A percentile compares a stretch with the other conserved stretches of the same genome.
These are phyloP conservation scores for Beauveria sp. DNA, from an alignment of 2,329 filamentous ascomycete species.

Conservation along the genomic window DNA sequence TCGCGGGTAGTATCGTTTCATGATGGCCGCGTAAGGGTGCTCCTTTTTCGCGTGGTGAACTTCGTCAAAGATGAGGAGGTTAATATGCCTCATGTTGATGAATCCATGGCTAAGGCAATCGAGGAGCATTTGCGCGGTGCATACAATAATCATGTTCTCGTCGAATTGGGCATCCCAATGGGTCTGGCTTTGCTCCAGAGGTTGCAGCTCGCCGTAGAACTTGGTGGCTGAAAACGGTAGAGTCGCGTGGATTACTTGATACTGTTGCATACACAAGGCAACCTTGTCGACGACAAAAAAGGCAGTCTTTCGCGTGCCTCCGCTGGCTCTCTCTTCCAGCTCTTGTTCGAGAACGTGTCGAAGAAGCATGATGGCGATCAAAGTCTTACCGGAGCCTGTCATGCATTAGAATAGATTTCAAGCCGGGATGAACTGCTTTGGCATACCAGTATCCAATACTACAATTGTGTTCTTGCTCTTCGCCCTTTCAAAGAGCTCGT, in stretches of 20 bases:
- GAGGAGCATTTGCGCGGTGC: constrained; percentile 80
- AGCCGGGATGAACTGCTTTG: fast-evolving
- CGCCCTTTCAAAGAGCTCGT: constrained; percentile 83
- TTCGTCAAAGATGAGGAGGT: constrained; percentile 89
- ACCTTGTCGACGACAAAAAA: constrained; percentile 93
- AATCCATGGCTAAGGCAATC: constrained; percentile 73
- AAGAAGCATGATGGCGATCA: constrained; percentile 86
- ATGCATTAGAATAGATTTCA: constrained; percentile 6
- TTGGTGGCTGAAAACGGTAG: constrained; percentile 67
- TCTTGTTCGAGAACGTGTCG: constrained; percentile 71
- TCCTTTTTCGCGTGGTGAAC: constrained; percentile 94
- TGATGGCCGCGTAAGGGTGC: constrained; percentile 82
- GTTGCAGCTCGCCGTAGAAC: constrained; percentile 64
- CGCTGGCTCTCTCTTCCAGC: constrained; percentile 57
- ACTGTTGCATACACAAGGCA: constrained; percentile 83
- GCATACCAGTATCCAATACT: constrained; percentile 76
- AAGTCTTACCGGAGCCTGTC: constrained; percentile 80
- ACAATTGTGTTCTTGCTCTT: constrained; percentile 83
- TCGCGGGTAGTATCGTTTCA: constrained; percentile 73
- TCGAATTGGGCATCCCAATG: constrained; percentile 47
- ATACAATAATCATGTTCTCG: constrained; percentile 78
- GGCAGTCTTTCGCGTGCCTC: constrained; percentile 55
- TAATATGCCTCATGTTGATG: constrained; percentile 74
- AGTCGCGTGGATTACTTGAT: constrained; percentile 72
- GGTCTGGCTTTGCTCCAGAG: constrained; percentile 29